A percentile compares a stretch with the other conserved stretches of the same genome.
Evolutionary conservation across 179 eudicot species (phyloP).

Genomic region (Drosera spatulata): DNA sequence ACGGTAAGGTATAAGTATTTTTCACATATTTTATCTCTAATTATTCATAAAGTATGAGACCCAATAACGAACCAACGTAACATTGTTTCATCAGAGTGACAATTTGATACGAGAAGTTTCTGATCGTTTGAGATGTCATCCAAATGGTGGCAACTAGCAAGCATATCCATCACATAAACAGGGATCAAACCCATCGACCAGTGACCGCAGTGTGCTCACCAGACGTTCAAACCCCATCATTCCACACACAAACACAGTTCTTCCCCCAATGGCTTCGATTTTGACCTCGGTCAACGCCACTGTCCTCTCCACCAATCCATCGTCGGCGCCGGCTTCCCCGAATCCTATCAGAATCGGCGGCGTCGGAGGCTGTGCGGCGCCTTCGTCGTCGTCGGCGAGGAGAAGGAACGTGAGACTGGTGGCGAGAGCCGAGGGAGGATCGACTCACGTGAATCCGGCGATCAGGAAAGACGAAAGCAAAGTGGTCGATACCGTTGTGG

Average conservation of each 20-base stretch:
- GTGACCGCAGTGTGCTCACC: slow-evolving; percentile 34
- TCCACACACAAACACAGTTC: neutral
- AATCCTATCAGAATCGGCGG: neutral
- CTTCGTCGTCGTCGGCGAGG: neutral
- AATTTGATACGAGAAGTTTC: too few relatives aligned
- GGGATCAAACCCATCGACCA: too few relatives aligned
- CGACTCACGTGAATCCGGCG: slow-evolving; percentile 44
- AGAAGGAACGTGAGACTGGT: slow-evolving; percentile 21
- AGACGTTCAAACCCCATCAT: slow-evolving; percentile 27
- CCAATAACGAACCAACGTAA: too few relatives aligned
- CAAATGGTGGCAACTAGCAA: too few relatives aligned
- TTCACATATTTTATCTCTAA: too few relatives aligned
- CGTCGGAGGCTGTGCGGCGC: neutral
- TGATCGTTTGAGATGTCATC: too few relatives aligned
- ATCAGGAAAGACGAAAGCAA: slow-evolving; percentile 70
- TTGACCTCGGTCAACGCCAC: neutral
- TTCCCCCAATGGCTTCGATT: neutral
- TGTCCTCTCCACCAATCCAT: slow-evolving; percentile 9
- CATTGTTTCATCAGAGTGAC: too few relatives aligned
- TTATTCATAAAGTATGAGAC: too few relatives aligned
- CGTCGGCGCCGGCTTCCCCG: slow-evolving; percentile 1
- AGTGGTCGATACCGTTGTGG: slow-evolving; percentile 76
- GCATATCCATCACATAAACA: too few relatives aligned
- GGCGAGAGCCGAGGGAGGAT: slow-evolving; percentile 48
- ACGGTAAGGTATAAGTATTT: too few relatives aligned